Percentiles rank a stretch among this genome's conserved stretches.
Evolutionary conservation across 768 basidiomycete genomes (phyloP).

Genomic region (Russula abietina): DNA sequence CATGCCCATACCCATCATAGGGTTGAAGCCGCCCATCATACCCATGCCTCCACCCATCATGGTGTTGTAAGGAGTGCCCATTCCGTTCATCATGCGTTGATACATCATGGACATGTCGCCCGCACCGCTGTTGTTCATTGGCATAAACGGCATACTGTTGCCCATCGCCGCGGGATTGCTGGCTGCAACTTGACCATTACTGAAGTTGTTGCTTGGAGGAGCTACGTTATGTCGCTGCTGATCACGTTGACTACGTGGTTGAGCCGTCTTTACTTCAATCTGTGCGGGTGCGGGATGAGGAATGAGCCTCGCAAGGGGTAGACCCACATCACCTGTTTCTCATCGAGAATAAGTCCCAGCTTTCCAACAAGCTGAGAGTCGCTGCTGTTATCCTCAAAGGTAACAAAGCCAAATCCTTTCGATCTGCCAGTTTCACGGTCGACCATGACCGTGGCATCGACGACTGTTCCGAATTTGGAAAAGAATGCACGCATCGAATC

Average conservation of each 20-base stretch:
- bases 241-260: conserved; percentile 80
- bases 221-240: conserved; percentile 37
- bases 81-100: conserved; percentile 91
- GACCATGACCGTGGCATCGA: conserved; percentile 98
- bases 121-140: conserved; percentile 27
- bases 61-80: conserved; percentile 42
- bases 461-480: conserved; percentile 88
- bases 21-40: conserved; percentile 24
- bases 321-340: conserved; percentile 62
- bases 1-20: conserved; percentile 33
- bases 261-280: conserved; percentile 98
- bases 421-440: conserved; percentile 92
- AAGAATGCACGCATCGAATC: conserved; percentile 93
- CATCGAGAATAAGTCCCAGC: conserved; percentile 74
- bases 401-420: conserved; percentile 98
- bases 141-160: conserved; percentile 38
- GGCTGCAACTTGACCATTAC: conserved; percentile 28
- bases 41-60: conserved; percentile 35
- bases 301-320: neutral
- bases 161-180: conserved; percentile 29
- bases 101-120: conserved; percentile 49
- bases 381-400: conserved; percentile 88
- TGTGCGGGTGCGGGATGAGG: conserved; percentile 30
- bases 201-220: conserved; percentile 24
- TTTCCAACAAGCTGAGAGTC: conserved; percentile 86